Conservation (phyloP, 2,329 filamentous ascomycete genomes). For the Coniochaeta pulveracea region DNA sequence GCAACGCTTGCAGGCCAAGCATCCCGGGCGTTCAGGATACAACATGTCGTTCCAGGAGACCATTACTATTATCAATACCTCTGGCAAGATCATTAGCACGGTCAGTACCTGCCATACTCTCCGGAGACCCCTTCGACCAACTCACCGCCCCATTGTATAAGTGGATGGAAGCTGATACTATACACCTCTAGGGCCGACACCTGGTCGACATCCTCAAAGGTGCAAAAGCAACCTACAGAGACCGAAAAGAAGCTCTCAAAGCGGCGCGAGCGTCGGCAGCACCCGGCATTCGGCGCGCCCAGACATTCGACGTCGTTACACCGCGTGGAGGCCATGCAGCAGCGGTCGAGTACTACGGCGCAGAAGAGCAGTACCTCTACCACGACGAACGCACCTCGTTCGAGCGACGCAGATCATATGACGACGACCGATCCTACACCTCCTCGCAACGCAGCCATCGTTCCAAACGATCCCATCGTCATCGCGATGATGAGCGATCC, state of each 20-base stretch:
- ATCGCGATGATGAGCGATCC: conserved; percentile 18
- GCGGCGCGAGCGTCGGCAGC: conserved; percentile 40
- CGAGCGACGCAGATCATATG: conserved; percentile 14
- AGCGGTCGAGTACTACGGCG: conserved; percentile 13
- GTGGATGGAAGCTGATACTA: conserved; percentile 4
- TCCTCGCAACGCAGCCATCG: conserved; percentile 26
- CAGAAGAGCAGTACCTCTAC: conserved; percentile 14
- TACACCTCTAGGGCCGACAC: conserved; percentile 61
- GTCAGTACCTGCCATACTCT: conserved; percentile 39
- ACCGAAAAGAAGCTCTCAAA: conserved; percentile 74
- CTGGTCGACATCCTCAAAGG: conserved; percentile 86
- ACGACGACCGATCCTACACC: conserved; percentile 16
- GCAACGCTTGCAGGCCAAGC: no score
- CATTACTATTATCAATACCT: conserved; percentile 81
- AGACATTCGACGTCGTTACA: conserved; percentile 35
- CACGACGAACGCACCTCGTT: conserved; percentile 14
- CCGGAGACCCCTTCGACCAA: not conserved
- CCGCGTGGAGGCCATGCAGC: conserved; percentile 9
- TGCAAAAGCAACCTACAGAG: conserved; percentile 75
- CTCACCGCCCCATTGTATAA: conserved; percentile 1
- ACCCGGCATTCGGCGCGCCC: conserved; percentile 42
- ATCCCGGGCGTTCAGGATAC: no score
- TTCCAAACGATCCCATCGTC: conserved; percentile 22
- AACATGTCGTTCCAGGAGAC: conserved; percentile 50
- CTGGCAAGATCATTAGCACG: conserved; percentile 82